Conservation (phyloP, 768 basidiomycete genomes). For the Atractiella rhizophila region DNA sequence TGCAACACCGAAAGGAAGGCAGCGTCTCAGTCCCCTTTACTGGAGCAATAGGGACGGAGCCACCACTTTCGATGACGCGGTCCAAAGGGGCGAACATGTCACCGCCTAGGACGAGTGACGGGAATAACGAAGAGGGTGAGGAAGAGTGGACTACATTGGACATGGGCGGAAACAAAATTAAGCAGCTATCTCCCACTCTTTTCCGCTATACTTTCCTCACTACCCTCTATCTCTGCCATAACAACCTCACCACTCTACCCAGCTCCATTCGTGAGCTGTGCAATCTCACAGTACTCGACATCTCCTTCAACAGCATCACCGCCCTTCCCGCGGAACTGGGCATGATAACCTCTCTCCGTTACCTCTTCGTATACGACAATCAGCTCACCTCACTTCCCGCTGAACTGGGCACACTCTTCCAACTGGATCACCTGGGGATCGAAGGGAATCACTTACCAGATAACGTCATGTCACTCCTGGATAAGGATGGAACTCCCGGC, state of each 20-base stretch:
- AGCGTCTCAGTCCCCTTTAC: no score
- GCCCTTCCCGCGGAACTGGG: constrained; percentile 66
- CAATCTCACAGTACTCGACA: constrained; percentile 67
- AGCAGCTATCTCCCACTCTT: constrained; percentile 58
- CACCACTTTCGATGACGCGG: no score
- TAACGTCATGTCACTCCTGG: constrained; percentile 47
- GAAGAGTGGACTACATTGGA: constrained; percentile 58
- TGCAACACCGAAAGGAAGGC: no score
- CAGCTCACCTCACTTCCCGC: constrained; percentile 56
- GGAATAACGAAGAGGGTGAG: constrained; percentile 2
- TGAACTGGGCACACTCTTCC: constrained; percentile 71
- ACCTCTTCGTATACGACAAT: constrained; percentile 90
- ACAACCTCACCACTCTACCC: constrained; percentile 50
- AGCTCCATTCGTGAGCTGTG: constrained; percentile 58
- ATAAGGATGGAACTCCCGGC: constrained; percentile 80
- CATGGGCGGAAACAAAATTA: constrained; percentile 84
- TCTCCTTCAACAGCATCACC: constrained; percentile 61
- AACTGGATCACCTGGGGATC: constrained; percentile 72
- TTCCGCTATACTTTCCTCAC: constrained; percentile 75
- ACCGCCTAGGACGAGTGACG: no score
- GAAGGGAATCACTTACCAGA: constrained; percentile 89
- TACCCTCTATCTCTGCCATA: constrained; percentile 90
- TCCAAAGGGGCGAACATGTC: no score
- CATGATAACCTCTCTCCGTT: constrained; percentile 65
- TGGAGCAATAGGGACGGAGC: no score